phyloP scores from a whole-genome alignment of 75 land plant genomes.

The Larix kaempferi region DNA sequence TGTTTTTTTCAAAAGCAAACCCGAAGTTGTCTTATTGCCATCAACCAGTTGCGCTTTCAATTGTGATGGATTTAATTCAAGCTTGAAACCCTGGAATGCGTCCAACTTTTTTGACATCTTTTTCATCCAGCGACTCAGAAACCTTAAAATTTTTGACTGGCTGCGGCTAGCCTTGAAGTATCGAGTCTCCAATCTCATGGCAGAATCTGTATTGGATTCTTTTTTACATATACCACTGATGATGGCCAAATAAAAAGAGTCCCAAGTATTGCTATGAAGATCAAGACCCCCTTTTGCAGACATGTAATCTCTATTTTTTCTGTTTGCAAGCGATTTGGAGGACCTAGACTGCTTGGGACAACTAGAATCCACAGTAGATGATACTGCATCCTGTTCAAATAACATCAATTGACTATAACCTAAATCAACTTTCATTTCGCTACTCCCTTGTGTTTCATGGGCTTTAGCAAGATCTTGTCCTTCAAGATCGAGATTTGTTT shows the following conservation, averaged over 20 bases:
- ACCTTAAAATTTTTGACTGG: conserved; percentile 53
- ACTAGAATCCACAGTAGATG: background rate
- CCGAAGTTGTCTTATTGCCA: conserved; percentile 7
- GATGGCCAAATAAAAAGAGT: conserved; percentile 24
- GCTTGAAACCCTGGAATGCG: conserved; percentile 1
- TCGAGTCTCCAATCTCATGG: conserved; percentile 28
- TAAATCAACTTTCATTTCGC: background rate
- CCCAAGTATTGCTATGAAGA: conserved; percentile 29
- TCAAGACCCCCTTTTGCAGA: background rate
- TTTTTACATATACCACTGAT: background rate
- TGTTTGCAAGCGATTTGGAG: background rate
- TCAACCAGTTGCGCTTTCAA: conserved; percentile 5
- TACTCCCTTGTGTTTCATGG: background rate
- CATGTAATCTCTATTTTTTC: background rate
- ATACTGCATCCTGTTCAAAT: background rate
- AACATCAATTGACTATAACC: background rate
- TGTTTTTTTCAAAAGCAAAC: background rate
- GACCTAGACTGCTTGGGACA: background rate
- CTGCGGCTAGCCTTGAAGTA: conserved; percentile 25
- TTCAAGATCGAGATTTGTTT: background rate
- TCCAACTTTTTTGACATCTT: conserved; percentile 24
- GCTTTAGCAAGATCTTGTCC: background rate
- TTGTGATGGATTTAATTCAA: background rate
- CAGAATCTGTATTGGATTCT: background rate
- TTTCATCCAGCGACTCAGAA: conserved; percentile 74